Base-by-base conservation (phyloP, 2,329 filamentous ascomycete genomes). In the Aspergillus floridensis region DNA sequence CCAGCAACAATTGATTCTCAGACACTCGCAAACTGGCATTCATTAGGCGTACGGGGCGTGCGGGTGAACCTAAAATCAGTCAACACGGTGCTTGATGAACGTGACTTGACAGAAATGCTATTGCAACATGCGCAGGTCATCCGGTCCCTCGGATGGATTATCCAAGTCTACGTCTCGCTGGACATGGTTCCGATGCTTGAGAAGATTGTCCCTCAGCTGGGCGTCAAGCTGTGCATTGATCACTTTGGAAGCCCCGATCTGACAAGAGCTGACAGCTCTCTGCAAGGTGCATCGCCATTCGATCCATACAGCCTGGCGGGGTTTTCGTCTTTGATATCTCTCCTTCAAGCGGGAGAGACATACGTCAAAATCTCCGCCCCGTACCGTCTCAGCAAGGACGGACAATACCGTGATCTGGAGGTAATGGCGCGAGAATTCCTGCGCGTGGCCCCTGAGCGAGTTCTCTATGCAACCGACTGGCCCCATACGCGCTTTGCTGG, bases 381-480 rank as follows among this genome's bases (percentile, higher is more conserved):
- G 0, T 88, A 88, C 70, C 79, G 85, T 6, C 74, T 86, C 38
- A 81, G 79, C 50, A 71, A 75, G 46, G 77, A 81, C 54, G 70
- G 73, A 6, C 66, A 78, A 22, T 75, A 81, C 59, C 73, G 71
- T 29, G 77, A 82, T 49, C 63, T 85, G 3, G 78, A 82, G 55
- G 76, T 77, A 2, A 71, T 87, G 44, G 80, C 78, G 8, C 72
- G 69, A 14, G 81, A 86, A 64, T 70, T 87, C 7, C 64, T 86
- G 35, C 69, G 70, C 3, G 70, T 78, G 4, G 80, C 77, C 11
- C 76, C 76, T 2, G 70, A 77, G 22, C 74, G 79, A 16, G 74
- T 85, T 10, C 79, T 87, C 0, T 88, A 85, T 69, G 84, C 84
- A 1, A 85, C 83, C 0, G 85, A 88, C 65, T 88, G 85, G 86